These are phyloP conservation scores for Aquanectria penicillioides DNA, from an alignment of 2,329 filamentous ascomycete species.

Conservation along the genomic window DNA sequence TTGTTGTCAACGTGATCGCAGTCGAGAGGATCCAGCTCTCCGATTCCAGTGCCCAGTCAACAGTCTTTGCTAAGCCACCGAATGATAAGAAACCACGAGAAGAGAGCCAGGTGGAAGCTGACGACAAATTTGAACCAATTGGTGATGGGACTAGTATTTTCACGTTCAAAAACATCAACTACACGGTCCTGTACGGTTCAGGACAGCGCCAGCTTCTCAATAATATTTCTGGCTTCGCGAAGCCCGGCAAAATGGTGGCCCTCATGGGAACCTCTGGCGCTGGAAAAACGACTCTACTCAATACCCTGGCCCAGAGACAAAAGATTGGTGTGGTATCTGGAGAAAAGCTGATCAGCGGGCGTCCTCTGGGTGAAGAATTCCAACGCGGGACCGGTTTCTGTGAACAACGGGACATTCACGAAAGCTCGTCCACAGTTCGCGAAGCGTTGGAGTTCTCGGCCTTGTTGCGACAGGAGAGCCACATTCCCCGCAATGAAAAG, in stretches of 20 bases:
- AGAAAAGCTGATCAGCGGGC: slow-evolving; percentile 79
- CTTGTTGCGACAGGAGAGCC: slow-evolving; percentile 65
- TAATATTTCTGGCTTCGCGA: slow-evolving; percentile 77
- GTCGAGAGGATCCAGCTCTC: slow-evolving; percentile 12
- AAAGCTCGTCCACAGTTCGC: slow-evolving; percentile 69
- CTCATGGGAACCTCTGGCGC: slow-evolving; percentile 84
- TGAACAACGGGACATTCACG: slow-evolving; percentile 71
- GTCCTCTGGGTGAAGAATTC: slow-evolving; percentile 74
- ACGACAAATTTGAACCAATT: slow-evolving; percentile 31
- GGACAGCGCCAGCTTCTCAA: slow-evolving; percentile 44
- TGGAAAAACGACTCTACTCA: slow-evolving; percentile 86
- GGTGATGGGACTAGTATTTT: slow-evolving; percentile 57
- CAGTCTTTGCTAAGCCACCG: slow-evolving; percentile 9
- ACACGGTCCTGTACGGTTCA: slow-evolving; percentile 67
- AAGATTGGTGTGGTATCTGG: slow-evolving; percentile 77
- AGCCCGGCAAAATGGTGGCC: slow-evolving; percentile 82
- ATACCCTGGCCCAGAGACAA: slow-evolving; percentile 78
- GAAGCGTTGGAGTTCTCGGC: slow-evolving; percentile 73
- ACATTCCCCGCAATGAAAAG: slow-evolving; percentile 67
- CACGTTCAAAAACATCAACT: slow-evolving; percentile 76
- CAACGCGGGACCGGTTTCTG: slow-evolving; percentile 77
- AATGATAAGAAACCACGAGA: not conserved
- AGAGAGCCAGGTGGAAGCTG: not conserved
- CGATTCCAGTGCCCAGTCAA: slow-evolving; percentile 1
- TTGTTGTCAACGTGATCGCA: slow-evolving; percentile 9